Conservation (phyloP, 2,329 filamentous ascomycete genomes). For the Clonostachys byssicola region DNA sequence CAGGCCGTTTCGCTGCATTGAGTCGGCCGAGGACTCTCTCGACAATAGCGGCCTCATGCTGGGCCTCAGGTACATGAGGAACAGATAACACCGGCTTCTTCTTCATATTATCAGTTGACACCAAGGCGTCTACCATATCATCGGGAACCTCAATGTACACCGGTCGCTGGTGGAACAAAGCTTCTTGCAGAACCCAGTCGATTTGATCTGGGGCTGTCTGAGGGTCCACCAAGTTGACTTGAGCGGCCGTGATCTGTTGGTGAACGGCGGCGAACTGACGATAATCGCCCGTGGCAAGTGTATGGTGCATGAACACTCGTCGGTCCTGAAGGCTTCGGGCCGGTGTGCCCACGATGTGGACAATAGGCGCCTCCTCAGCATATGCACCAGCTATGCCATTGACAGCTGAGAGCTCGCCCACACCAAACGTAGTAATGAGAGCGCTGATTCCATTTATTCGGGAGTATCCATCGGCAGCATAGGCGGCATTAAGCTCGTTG, state of each 20-base stretch:
- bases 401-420: constrained; percentile 69
- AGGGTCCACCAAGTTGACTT: constrained; percentile 67
- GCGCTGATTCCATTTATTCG: constrained; percentile 67
- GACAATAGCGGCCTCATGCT: constrained; percentile 69
- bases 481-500: constrained; percentile 74
- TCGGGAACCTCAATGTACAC: constrained; percentile 83
- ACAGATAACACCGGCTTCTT: constrained; percentile 64
- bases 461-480: constrained; percentile 78
- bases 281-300: constrained; percentile 75
- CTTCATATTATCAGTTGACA: constrained; percentile 65
- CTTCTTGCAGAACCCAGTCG: constrained; percentile 72
- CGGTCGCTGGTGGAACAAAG: constrained; percentile 69
- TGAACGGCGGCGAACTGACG: constrained; percentile 80
- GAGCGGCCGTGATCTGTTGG: constrained; percentile 63
- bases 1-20: constrained; percentile 66
- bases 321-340: constrained; percentile 41
- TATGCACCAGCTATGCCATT: constrained; percentile 73
- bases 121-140: constrained; percentile 72
- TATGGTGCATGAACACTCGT: constrained; percentile 58
- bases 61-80: constrained; percentile 61
- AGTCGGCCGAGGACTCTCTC: constrained; percentile 74
- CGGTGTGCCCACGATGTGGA: constrained; percentile 60
- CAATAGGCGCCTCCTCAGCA: constrained; percentile 67
- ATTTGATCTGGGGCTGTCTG: constrained; percentile 70
- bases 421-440: constrained; percentile 72